Evolutionary conservation across 2,329 filamentous ascomycete genomes (phyloP).

Genomic region (Fusarium agapanthi): DNA sequence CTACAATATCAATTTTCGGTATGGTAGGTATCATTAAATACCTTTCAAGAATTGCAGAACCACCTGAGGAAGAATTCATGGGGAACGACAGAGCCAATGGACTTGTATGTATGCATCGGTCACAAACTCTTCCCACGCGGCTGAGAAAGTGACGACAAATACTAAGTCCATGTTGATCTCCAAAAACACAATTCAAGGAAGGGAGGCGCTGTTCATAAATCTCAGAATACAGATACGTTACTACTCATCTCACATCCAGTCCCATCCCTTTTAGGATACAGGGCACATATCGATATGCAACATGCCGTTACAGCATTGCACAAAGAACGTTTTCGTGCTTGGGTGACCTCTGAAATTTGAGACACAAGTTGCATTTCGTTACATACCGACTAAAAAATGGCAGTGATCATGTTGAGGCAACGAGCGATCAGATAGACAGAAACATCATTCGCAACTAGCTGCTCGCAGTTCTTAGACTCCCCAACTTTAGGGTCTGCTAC

Average conservation of each 20-base stretch:
- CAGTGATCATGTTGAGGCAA: no score
- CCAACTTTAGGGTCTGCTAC: no score
- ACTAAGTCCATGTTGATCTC: rapidly evolving
- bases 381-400: no score
- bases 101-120: no score
- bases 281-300: not conserved
- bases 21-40: rapidly evolving
- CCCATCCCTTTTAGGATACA: no score
- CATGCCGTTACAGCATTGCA: not conserved
- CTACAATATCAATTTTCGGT: not conserved
- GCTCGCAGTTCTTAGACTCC: no score
- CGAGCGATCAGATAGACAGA: no score
- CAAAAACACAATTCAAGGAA: rapidly evolving
- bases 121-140: rapidly evolving
- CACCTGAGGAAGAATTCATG: not conserved
- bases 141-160: rapidly evolving
- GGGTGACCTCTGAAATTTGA: rapidly evolving
- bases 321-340: rapidly evolving
- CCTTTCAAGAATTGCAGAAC: rapidly evolving
- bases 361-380: no score
- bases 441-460: no score
- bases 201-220: rapidly evolving
- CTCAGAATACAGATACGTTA: not conserved
- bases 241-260: rapidly evolving
- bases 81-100: no score